Evolutionary conservation across 1,139 yeast species (phyloP).

Genomic region (Spencermartinsiella ligniputridi): DNA sequence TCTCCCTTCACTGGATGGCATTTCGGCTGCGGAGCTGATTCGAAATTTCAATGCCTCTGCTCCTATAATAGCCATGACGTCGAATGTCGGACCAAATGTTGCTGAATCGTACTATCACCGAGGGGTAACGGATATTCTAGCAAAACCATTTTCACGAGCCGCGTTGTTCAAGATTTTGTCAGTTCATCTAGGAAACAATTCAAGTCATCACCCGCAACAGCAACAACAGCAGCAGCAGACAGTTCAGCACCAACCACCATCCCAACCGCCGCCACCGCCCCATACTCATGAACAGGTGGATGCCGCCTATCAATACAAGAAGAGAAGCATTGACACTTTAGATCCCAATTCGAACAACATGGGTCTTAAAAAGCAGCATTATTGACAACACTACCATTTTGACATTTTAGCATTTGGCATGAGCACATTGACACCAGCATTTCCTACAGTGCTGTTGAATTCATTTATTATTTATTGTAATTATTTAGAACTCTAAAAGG

Average conservation of each 20-base stretch:
- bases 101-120: constrained; percentile 55
- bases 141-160: constrained; percentile 87
- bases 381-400: not conserved
- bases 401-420: too few relatives aligned
- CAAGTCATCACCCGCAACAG: not conserved
- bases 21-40: constrained; percentile 83
- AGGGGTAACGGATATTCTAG: constrained; percentile 88
- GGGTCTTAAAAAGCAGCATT: constrained; percentile 2
- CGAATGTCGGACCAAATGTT: constrained; percentile 30
- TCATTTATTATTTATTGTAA: too few relatives aligned
- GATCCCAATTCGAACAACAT: not conserved
- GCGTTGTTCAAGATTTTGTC: constrained; percentile 53
- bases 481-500: not conserved
- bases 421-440: too few relatives aligned
- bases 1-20: constrained; percentile 93
- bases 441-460: too few relatives aligned
- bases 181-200: constrained; percentile 8
- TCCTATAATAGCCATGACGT: constrained; percentile 93
- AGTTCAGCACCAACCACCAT: not conserved
- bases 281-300: not conserved
- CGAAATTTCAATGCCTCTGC: constrained; percentile 77
- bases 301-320: not conserved
- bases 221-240: constrained; percentile 3
- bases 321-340: not conserved
- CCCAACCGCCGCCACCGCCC: not conserved